Evolutionary conservation across 371 early-diverging fungal species (phyloP).

Genomic region (Amoeboaphelidium protococcarum): DNA sequence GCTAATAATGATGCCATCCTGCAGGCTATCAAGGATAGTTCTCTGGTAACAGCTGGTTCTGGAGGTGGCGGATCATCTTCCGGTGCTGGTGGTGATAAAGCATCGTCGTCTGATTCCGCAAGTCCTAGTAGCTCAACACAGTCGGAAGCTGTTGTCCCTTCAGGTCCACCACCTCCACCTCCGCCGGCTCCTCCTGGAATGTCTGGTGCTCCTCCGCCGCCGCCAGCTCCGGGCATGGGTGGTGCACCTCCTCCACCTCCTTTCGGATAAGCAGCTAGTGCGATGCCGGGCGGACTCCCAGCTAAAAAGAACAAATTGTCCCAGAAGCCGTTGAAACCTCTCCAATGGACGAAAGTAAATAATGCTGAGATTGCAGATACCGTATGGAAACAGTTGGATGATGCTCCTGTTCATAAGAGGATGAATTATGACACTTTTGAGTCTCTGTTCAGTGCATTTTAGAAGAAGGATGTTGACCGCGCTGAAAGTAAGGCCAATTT

Average conservation of each 20-base stretch:
- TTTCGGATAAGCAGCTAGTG: background rate
- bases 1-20: slow-evolving; percentile 5
- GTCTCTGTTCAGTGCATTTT: slow-evolving; percentile 20
- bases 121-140: background rate
- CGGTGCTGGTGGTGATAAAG: too few relatives aligned
- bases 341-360: slow-evolving; percentile 24
- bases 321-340: slow-evolving; percentile 18
- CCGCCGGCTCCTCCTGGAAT: slow-evolving; percentile 1
- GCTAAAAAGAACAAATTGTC: slow-evolving; percentile 16
- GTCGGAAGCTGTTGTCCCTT: background rate
- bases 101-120: too few relatives aligned
- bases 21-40: slow-evolving; percentile 2
- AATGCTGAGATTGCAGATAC: slow-evolving; percentile 13
- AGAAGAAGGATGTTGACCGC: slow-evolving; percentile 6
- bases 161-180: slow-evolving; percentile 3
- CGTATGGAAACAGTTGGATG: slow-evolving; percentile 18
- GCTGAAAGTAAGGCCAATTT: background rate
- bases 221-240: slow-evolving; percentile 10
- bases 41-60: slow-evolving; percentile 4
- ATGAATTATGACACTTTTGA: slow-evolving; percentile 17
- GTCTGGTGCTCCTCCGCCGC: slow-evolving; percentile 10
- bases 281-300: slow-evolving; percentile 4
- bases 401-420: slow-evolving; percentile 12
- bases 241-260: slow-evolving; percentile 6
- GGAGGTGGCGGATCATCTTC: slow-evolving; percentile 1